phyloP scores from a whole-genome alignment of 192 early-diverging fungal species.

The Ramicandelaber brevisporus region DNA sequence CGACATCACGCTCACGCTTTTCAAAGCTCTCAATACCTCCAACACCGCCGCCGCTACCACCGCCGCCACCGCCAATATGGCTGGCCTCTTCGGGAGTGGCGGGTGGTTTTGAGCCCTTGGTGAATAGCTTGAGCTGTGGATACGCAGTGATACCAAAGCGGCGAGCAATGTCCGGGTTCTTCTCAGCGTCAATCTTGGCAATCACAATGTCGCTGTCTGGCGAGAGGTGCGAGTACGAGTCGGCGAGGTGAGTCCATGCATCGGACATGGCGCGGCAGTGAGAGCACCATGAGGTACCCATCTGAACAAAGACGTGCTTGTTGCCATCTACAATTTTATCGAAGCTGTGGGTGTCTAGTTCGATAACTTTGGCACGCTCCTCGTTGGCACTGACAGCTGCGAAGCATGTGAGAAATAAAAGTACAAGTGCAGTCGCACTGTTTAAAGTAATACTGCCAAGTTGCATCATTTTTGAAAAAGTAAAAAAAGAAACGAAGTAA shows the following conservation, averaged over 20 bases:
- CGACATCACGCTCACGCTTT: slow-evolving; percentile 55
- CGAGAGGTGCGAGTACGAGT: slow-evolving; percentile 44
- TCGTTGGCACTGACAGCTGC: no score
- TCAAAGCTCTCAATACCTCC: no score
- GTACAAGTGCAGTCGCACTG: no score
- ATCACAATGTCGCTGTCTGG: slow-evolving; percentile 62
- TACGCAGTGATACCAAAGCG: slow-evolving; percentile 58
- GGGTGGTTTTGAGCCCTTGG: slow-evolving; percentile 34
- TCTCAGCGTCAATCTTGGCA: slow-evolving; percentile 72
- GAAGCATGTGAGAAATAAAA: no score
- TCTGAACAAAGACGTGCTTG: slow-evolving; percentile 56
- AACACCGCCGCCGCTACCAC: no score
- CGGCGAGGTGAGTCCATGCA: slow-evolving; percentile 54
- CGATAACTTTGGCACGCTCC: slow-evolving; percentile 25
- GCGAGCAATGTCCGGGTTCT: slow-evolving; percentile 53
- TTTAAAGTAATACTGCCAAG: no score
- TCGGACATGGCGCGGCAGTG: slow-evolving; percentile 54
- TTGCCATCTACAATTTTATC: slow-evolving; percentile 38
- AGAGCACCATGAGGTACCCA: slow-evolving; percentile 76
- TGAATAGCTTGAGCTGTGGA: slow-evolving; percentile 86
- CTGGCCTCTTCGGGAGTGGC: slow-evolving; percentile 44
- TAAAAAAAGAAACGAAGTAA: no score
- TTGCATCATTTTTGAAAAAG: no score
- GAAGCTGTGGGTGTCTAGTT: slow-evolving; percentile 28
- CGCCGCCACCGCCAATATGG: no score